A percentile compares a stretch with the other conserved stretches of the same genome.
These are phyloP conservation scores for Gossypium bickii DNA, from an alignment of 345 rosid genomes.

Conservation along the genomic window DNA sequence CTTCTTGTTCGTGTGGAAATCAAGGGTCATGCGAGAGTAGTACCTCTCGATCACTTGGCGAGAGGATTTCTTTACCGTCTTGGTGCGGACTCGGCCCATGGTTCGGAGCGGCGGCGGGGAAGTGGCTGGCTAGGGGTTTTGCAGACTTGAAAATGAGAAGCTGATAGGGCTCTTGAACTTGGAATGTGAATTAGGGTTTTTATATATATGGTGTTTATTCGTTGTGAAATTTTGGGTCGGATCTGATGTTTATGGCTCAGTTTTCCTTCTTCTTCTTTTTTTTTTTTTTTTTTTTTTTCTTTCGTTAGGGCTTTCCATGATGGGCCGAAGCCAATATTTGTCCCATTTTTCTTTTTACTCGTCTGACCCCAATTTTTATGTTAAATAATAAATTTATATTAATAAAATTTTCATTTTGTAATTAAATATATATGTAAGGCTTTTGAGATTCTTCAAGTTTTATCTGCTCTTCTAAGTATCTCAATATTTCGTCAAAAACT, in stretches of 20 bases:
- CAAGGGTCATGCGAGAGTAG: conserved; percentile 80
- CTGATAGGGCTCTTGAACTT: neutral
- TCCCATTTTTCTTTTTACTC: too few species aligned
- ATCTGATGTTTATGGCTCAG: neutral
- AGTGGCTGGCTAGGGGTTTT: neutral
- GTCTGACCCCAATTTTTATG: too few species aligned
- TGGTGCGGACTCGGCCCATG: conserved; percentile 88
- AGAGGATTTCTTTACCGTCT: conserved; percentile 85
- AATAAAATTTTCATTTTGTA: too few species aligned
- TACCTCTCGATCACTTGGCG: conserved; percentile 87
- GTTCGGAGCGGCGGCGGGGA: neutral
- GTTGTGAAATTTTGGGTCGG: neutral
- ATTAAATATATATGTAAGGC: too few species aligned
- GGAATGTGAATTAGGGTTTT: neutral
- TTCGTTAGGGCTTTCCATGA: neutral
- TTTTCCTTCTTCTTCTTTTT: neutral
- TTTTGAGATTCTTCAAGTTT: too few species aligned
- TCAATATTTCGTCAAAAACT: too few species aligned
- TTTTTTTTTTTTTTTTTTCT: too few species aligned
- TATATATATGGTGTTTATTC: neutral
- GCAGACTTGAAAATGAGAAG: neutral
- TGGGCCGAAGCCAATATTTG: too few species aligned
- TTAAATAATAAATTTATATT: too few species aligned
- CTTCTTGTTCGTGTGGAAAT: conserved; percentile 88
- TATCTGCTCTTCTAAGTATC: too few species aligned